phyloP scores from a whole-genome alignment of 192 early-diverging fungal genomes.

The Geranomyces variabilis region DNA sequence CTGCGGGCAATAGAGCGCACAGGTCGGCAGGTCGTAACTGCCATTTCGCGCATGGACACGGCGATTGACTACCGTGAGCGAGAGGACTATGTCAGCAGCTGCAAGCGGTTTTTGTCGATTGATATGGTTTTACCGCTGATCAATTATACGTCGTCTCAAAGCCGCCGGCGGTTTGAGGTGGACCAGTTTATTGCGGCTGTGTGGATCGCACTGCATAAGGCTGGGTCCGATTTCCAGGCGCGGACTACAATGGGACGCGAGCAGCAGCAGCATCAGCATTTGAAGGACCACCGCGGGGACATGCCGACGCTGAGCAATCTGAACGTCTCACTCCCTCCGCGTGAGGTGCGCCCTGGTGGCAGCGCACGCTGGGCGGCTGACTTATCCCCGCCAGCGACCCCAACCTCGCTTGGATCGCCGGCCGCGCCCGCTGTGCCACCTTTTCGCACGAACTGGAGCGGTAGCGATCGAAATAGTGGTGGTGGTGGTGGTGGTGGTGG shows the following conservation, averaged over 20 bases:
- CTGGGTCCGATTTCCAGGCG: background rate
- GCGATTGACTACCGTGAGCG: background rate
- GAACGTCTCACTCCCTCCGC: too few relatives aligned
- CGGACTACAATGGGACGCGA: background rate
- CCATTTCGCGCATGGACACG: slow-evolving; percentile 1
- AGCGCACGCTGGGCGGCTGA: too few relatives aligned
- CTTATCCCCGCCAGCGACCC: too few relatives aligned
- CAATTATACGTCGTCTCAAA: slow-evolving; percentile 1
- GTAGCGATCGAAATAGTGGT: too few relatives aligned
- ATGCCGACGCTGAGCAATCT: too few relatives aligned
- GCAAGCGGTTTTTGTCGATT: background rate
- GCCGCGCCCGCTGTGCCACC: too few relatives aligned
- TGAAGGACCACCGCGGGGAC: too few relatives aligned
- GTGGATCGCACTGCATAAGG: slow-evolving; percentile 6
- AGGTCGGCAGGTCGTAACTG: background rate
- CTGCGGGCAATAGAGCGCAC: background rate
- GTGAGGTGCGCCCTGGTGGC: too few relatives aligned
- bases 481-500: too few relatives aligned
- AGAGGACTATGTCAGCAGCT: background rate
- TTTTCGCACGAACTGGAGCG: too few relatives aligned
- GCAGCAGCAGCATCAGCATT: too few relatives aligned
- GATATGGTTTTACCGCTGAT: background rate
- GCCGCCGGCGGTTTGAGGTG: slow-evolving; percentile 9
- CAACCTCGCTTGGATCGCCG: too few relatives aligned
- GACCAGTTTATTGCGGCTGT: background rate